Conservation (phyloP, 139 green algal species). For the Ettlia oleoabundans region DNA sequence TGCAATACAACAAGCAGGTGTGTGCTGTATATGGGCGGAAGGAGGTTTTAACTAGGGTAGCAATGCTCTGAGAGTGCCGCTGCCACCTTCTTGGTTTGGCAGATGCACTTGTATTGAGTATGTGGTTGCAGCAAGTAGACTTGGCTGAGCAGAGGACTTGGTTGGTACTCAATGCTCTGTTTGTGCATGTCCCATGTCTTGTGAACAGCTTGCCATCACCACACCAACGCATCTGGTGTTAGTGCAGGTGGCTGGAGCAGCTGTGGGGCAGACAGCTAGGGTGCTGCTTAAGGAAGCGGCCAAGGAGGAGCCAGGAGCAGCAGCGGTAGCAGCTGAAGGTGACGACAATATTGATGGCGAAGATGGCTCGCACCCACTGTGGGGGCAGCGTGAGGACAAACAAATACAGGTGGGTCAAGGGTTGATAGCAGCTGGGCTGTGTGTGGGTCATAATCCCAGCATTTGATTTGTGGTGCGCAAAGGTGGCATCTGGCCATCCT, state of each 20-base stretch:
- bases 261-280: slow-evolving; percentile 7
- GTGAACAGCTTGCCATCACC: no score
- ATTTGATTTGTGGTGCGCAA: no score
- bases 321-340: not conserved
- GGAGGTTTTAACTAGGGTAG: not conserved
- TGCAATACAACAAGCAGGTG: slow-evolving; percentile 2
- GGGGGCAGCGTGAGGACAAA: slow-evolving; percentile 36
- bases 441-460: no score
- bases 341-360: not conserved
- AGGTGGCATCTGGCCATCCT: no score
- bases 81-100: no score
- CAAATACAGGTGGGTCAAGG: slow-evolving; percentile 17
- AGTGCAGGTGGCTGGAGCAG: not conserved
- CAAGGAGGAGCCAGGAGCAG: not conserved
- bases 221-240: no score
- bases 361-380: slow-evolving; percentile 18
- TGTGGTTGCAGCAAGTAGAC: no score
- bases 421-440: not conserved
- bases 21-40: not conserved
- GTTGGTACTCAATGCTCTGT: no score
- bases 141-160: no score
- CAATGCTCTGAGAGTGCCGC: no score
- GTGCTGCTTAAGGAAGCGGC: slow-evolving; percentile 23
- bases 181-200: no score
- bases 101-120: no score